A percentile compares a stretch with the other conserved stretches of the same genome.
Conservation (phyloP, 2,329 filamentous ascomycete genomes). For the Cucurbitaria berberidis region DNA sequence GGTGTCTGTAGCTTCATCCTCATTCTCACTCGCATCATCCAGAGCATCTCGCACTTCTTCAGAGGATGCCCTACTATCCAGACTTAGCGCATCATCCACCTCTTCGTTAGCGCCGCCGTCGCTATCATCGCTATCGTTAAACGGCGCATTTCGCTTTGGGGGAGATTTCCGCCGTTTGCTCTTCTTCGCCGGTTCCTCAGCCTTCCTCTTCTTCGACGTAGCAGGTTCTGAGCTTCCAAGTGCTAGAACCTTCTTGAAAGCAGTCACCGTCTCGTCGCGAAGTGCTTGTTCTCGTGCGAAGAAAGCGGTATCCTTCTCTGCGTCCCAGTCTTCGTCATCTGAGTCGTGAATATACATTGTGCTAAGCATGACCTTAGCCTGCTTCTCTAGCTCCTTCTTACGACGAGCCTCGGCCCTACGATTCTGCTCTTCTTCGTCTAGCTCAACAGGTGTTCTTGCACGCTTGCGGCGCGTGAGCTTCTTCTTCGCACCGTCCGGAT, state of each 20-base stretch:
- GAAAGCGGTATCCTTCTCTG: slow-evolving; percentile 74
- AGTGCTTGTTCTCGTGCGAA: slow-evolving; percentile 76
- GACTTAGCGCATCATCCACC: slow-evolving; percentile 21
- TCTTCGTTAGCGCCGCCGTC: slow-evolving; percentile 34
- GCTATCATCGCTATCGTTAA: slow-evolving; percentile 39
- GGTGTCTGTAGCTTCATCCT: slow-evolving; percentile 48
- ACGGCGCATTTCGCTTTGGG: slow-evolving; percentile 36
- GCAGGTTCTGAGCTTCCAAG: slow-evolving; percentile 49
- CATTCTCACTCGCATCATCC: slow-evolving; percentile 38
- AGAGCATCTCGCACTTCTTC: slow-evolving; percentile 22
- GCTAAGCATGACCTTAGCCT: slow-evolving; percentile 77
- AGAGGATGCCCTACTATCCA: slow-evolving; percentile 39
- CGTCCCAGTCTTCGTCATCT: slow-evolving; percentile 88
- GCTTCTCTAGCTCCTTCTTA: slow-evolving; percentile 76
- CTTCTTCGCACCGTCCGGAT: slow-evolving; percentile 60
- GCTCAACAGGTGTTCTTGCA: slow-evolving; percentile 60
- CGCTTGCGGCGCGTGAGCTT: slow-evolving; percentile 65
- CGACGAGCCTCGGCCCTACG: slow-evolving; percentile 67
- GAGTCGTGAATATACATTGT: slow-evolving; percentile 79
- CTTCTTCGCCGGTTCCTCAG: slow-evolving; percentile 23
- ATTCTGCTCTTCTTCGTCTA: slow-evolving; percentile 65
- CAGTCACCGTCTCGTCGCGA: slow-evolving; percentile 61
- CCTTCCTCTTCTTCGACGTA: slow-evolving; percentile 46
- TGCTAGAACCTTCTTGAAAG: slow-evolving; percentile 54
- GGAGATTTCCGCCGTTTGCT: slow-evolving; percentile 43